Base-by-base conservation (phyloP, 106 monocot species). In the Dendrobium officinale region DNA sequence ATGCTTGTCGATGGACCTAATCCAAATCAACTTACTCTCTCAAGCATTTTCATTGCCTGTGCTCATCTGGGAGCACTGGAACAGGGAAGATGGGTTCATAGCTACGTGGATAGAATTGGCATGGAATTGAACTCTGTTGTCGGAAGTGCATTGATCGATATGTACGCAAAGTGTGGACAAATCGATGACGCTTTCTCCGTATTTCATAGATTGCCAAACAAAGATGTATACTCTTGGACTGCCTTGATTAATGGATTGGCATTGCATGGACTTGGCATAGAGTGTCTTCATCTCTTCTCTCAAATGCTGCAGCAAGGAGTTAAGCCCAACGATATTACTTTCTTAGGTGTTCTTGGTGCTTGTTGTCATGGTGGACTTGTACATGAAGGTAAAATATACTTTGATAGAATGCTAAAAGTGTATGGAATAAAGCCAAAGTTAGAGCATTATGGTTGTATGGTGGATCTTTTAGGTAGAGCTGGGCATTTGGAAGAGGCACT, bases 401-500 rank as follows among this genome's bases (percentile, higher is more conserved):
- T 91, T 24, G n/a, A 85, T 6, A 66, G 79, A 9, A 91, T 91
- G 91, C 72, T 26, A 74, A 77, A 16, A 41, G 17, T 78, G 11
- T 72, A 83, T 77, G 84, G 82, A 5, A 82, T 91, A 3, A 41
- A 83, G 27, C 88, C 85, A 19, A 84, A 86, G 78, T 82, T 91
- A 22, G 88, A 88, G 83, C 91, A 91, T 77, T 91, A 88, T 79
- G 88, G 86, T 1, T 88, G 91, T 72, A 86, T 91, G 86, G 86
- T 91, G 13, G 86, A 91, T 79, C 75, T 91, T 70, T 77, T 88
- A 17, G 86, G 88, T 31, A 86, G 88, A 26, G 86, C 86, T 9
- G 91, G 91, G 54, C 78, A 72, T 1, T 73, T 91, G 76, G 79
- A 85, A 31, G 85, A 91, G 44, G 88, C 88, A 4, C 82, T 84